Percentiles rank a stretch among this genome's conserved stretches.
phyloP scores from a whole-genome alignment of 352 stramenopile genomes.

The Phytopythium helicoides region DNA sequence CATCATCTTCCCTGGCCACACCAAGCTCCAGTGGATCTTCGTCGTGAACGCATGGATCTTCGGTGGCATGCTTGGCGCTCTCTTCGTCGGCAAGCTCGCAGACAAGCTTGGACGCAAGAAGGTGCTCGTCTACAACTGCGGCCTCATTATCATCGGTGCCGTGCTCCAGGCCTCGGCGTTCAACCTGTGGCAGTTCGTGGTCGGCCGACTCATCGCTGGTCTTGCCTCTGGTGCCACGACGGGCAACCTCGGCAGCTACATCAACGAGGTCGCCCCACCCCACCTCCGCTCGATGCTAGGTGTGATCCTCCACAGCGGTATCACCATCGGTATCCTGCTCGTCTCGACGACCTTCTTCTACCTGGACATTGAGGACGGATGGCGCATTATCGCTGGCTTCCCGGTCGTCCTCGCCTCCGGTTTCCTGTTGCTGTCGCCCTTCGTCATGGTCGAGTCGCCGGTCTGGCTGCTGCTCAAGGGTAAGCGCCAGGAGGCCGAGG shows the following conservation, averaged over 20 bases:
- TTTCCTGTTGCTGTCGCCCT: constrained; percentile 41
- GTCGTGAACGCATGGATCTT: constrained; percentile 44
- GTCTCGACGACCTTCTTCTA: constrained; percentile 57
- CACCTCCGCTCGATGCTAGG: constrained; percentile 37
- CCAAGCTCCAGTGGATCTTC: constrained; percentile 29
- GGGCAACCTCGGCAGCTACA: constrained; percentile 37
- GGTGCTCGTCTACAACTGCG: constrained; percentile 35
- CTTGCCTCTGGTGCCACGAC: constrained; percentile 46
- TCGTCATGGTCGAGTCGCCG: constrained; percentile 51
- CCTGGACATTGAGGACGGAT: constrained; percentile 43
- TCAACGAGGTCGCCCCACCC: constrained; percentile 46
- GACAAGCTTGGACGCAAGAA: constrained; percentile 39
- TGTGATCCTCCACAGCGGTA: constrained; percentile 29
- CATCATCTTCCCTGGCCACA: constrained; percentile 35
- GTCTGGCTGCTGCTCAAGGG: constrained; percentile 48
- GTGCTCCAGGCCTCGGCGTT: constrained; percentile 25
- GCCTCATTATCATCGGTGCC: constrained; percentile 37
- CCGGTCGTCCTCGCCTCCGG: constrained; percentile 42
- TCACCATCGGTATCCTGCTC: constrained; percentile 40
- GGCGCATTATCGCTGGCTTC: constrained; percentile 60
- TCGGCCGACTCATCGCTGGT: constrained; percentile 46
- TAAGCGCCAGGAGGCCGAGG: constrained; percentile 24
- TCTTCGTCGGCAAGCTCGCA: constrained; percentile 19
- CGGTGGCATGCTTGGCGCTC: constrained; percentile 32
- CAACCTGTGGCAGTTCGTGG: constrained; percentile 33